A percentile compares a stretch with the other conserved stretches of the same genome.
Evolutionary conservation across 2,329 filamentous ascomycete species (phyloP).

Genomic region (Lojkania enalia): DNA sequence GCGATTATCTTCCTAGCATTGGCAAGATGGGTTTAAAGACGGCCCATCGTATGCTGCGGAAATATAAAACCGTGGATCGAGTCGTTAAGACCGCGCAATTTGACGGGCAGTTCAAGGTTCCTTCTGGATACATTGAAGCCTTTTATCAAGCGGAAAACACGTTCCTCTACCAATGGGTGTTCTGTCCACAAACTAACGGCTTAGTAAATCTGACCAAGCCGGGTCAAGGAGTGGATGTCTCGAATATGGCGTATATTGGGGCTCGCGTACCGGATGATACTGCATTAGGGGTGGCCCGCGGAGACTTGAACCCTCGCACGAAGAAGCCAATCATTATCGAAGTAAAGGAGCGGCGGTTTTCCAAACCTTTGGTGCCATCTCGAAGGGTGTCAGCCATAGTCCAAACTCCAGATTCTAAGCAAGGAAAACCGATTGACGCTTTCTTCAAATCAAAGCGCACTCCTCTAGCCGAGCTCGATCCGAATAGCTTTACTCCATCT

Average conservation of each 20-base stretch:
- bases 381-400: conserved; percentile 18
- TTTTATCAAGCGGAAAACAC: conserved; percentile 90
- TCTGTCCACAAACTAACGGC: conserved; percentile 71
- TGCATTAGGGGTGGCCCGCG: conserved; percentile 74
- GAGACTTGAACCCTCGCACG: conserved; percentile 87
- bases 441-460: conserved; percentile 68
- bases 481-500: conserved; percentile 68
- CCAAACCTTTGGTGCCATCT: conserved; percentile 42
- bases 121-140: conserved; percentile 75
- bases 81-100: conserved; percentile 83
- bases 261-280: conserved; percentile 67
- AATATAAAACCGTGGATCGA: conserved; percentile 84
- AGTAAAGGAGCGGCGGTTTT: conserved; percentile 38
- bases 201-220: conserved; percentile 76
- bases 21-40: conserved; percentile 89
- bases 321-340: conserved; percentile 63
- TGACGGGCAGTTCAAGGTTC: conserved; percentile 81
- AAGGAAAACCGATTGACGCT: conserved; percentile 62
- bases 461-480: conserved; percentile 68
- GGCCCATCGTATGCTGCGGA: conserved; percentile 85
- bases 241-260: conserved; percentile 82
- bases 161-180: conserved; percentile 93
- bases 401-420: conserved; percentile 58
- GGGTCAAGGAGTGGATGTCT: conserved; percentile 63
- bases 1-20: conserved; percentile 89